phyloP scores from a whole-genome alignment of 306 rosid species.

The Cercis canadensis region DNA sequence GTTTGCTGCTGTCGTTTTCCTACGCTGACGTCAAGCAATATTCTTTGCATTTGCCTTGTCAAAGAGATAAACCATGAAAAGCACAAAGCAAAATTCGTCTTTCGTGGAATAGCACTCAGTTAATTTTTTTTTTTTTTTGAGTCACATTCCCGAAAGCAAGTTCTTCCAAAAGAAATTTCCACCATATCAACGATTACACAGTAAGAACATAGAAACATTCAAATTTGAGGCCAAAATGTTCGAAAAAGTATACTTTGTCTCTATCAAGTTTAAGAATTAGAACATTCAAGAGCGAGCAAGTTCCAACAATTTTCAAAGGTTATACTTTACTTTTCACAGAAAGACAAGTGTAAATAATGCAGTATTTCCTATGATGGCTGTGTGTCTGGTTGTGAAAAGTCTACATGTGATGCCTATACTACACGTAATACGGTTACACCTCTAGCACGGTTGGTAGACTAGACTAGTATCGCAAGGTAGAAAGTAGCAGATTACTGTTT shows the following conservation, averaged over 20 bases:
- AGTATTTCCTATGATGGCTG: not conserved
- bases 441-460: not conserved
- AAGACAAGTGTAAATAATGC: not conserved
- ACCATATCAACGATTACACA: not conserved
- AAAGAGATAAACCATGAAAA: not conserved
- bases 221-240: not conserved
- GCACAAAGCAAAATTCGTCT: not conserved
- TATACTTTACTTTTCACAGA: not conserved
- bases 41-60: not conserved
- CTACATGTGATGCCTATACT: not conserved
- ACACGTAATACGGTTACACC: too few species aligned
- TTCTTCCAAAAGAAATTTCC: too few species aligned
- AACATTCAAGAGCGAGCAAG: not conserved
- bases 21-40: not conserved
- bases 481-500: slow-evolving; percentile 13
- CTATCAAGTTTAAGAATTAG: not conserved
- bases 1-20: not conserved
- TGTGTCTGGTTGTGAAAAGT: not conserved
- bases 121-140: too few species aligned
- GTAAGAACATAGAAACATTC: not conserved
- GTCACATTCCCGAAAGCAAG: too few species aligned
- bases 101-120: too few species aligned
- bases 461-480: not conserved
- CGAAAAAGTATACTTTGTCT: too few species aligned
- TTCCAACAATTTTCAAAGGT: not conserved